phyloP scores from a whole-genome alignment of 495 filamentous ascomycete genomes.

The Tuber calosporum region DNA sequence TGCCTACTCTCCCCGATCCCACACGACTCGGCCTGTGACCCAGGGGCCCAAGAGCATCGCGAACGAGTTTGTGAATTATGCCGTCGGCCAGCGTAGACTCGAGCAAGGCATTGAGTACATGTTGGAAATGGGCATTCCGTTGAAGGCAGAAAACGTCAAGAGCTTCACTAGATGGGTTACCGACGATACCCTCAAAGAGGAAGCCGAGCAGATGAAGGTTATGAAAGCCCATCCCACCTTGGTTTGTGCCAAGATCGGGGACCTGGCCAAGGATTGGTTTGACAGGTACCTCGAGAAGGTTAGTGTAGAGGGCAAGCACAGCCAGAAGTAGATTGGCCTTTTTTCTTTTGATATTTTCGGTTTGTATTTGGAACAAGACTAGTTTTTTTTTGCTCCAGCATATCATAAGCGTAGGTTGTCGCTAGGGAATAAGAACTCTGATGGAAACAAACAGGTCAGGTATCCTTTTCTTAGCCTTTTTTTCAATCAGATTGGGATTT shows the following conservation, averaged over 20 bases:
- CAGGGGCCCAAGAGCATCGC: background rate
- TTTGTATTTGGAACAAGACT: background rate
- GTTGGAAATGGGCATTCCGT: constrained; percentile 16
- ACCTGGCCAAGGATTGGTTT: background rate
- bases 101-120: constrained; percentile 29
- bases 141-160: background rate
- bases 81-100: constrained; percentile 16
- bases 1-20: background rate
- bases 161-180: constrained; percentile 17
- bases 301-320: background rate
- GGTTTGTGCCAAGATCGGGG: background rate
- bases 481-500: too few relatives aligned
- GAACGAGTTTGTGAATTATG: constrained; percentile 18
- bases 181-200: constrained; percentile 21
- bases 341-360: background rate
- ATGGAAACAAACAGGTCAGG: background rate
- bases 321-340: too few relatives aligned
- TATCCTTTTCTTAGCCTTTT: too few relatives aligned
- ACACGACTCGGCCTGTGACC: background rate
- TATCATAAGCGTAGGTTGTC: background rate
- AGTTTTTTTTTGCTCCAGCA: background rate
- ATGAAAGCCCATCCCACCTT: constrained; percentile 12
- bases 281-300: background rate
- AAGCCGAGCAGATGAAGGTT: constrained; percentile 10
- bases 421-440: background rate